phyloP scores from a whole-genome alignment of 2,329 filamentous ascomycete genomes.

The Neocucurbitaria cava region DNA sequence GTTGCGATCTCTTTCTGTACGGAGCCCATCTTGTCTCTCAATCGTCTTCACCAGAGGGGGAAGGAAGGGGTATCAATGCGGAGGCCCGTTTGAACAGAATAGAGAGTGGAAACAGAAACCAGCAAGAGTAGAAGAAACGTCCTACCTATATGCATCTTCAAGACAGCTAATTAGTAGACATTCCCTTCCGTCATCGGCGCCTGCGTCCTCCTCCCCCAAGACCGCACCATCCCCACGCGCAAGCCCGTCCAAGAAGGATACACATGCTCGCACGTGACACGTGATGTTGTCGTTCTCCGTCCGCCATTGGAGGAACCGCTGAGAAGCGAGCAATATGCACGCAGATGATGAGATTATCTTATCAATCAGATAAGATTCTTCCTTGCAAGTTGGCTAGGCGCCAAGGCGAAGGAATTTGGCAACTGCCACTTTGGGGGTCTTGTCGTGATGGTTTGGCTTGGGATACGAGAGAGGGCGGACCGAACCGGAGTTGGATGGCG shows the following conservation, averaged over 20 bases:
- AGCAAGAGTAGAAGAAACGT: not conserved
- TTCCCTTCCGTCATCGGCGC: constrained; percentile 5
- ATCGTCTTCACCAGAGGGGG: not conserved
- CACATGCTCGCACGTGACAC: not conserved
- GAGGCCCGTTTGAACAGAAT: not conserved
- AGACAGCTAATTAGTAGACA: not conserved
- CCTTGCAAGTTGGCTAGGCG: constrained; percentile 11
- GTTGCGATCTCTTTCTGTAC: constrained; percentile 37
- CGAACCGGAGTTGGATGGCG: not conserved
- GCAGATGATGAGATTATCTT: constrained; percentile 27
- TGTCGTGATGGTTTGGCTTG: constrained; percentile 1
- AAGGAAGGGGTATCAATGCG: not conserved
- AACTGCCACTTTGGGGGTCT: constrained; percentile 14
- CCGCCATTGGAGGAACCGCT: constrained; percentile 1
- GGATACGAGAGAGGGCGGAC: constrained; percentile 9
- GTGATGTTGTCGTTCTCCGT: not conserved
- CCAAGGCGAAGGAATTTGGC: constrained; percentile 4
- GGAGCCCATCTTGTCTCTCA: constrained; percentile 23
- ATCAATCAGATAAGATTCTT: constrained; percentile 37
- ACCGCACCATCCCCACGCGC: not conserved
- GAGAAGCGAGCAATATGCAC: not conserved
- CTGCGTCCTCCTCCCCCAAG: not conserved
- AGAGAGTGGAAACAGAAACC: not conserved
- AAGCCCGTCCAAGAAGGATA: not conserved
- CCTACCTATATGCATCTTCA: not conserved